These are phyloP conservation scores for Paramecium sonneborni DNA, from an alignment of 73 alveolate genomes.

Conservation along the genomic window DNA sequence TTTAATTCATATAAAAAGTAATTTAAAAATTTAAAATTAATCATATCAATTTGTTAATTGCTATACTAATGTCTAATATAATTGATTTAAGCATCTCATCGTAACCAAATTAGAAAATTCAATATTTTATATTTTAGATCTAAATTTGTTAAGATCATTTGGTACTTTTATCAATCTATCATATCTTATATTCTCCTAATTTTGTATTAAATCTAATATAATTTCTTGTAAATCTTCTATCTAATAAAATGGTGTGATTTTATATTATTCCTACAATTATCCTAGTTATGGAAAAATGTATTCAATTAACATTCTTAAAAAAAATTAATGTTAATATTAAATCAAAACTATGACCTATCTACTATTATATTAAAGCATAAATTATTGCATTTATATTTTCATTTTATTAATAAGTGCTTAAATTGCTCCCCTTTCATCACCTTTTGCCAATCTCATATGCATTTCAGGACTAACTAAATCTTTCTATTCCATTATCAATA, in stretches of 20 bases:
- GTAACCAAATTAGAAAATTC: slow-evolving; percentile 24
- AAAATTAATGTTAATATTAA: neutral
- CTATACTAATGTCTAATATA: neutral
- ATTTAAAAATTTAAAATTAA: neutral
- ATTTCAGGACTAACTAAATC: neutral
- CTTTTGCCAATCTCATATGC: neutral
- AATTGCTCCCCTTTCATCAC: slow-evolving; percentile 3
- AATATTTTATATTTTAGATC: neutral
- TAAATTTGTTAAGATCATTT: neutral
- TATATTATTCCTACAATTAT: neutral
- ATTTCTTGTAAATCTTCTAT: neutral
- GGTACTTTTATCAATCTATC: neutral
- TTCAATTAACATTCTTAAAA: neutral
- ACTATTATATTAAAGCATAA: neutral
- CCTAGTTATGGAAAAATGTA: neutral
- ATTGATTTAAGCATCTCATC: slow-evolving; percentile 2
- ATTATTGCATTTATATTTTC: neutral
- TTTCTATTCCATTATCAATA: neutral
- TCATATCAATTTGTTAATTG: neutral
- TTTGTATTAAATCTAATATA: neutral
- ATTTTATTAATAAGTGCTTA: neutral
- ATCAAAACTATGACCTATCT: neutral
- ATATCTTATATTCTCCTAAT: neutral
- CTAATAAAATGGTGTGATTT: neutral
- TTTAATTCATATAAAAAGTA: neutral